A percentile compares a stretch with the other conserved stretches of the same genome.
Conservation (phyloP, 2,329 filamentous ascomycete genomes). For the Emericellopsis cladophorae region DNA sequence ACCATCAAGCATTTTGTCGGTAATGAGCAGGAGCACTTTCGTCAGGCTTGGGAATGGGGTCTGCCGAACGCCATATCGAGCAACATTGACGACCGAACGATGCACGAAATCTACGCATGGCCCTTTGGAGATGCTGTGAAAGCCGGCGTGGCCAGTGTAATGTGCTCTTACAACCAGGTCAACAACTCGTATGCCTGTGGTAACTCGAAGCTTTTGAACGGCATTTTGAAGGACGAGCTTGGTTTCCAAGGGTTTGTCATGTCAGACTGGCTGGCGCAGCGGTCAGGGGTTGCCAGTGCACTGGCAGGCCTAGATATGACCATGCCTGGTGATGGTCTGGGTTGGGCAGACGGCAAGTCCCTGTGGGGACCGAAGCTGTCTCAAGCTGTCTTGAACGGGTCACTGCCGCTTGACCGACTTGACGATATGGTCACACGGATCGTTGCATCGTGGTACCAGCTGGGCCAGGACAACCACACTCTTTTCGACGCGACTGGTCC, state of each 20-base stretch:
- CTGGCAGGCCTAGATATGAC: slow-evolving; percentile 53
- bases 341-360: slow-evolving; percentile 56
- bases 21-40: slow-evolving; percentile 49
- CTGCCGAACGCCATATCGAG: slow-evolving; percentile 58
- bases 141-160: slow-evolving; percentile 63
- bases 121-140: slow-evolving; percentile 64
- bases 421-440: slow-evolving; percentile 84
- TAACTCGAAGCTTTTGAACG: slow-evolving; percentile 54
- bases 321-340: slow-evolving; percentile 58
- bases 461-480: slow-evolving; percentile 59
- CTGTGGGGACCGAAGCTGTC: slow-evolving; percentile 73
- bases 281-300: slow-evolving; percentile 41
- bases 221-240: slow-evolving; percentile 57
- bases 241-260: slow-evolving; percentile 59
- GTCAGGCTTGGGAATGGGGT: slow-evolving; percentile 61
- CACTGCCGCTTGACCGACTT: slow-evolving; percentile 63
- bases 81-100: slow-evolving; percentile 61
- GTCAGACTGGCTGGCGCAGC: slow-evolving; percentile 53
- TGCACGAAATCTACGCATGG: slow-evolving; percentile 64
- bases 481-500: slow-evolving; percentile 61
- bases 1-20: slow-evolving; percentile 35
- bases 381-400: slow-evolving; percentile 67
- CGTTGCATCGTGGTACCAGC: slow-evolving; percentile 81
- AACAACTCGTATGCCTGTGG: slow-evolving; percentile 52
- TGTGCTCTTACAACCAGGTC: slow-evolving; percentile 68